A percentile compares a stretch with the other conserved stretches of the same genome.
Evolutionary conservation across 1,284 basidiomycete species (phyloP).

Genomic region (Cutaneotrichosporon dermatis): DNA sequence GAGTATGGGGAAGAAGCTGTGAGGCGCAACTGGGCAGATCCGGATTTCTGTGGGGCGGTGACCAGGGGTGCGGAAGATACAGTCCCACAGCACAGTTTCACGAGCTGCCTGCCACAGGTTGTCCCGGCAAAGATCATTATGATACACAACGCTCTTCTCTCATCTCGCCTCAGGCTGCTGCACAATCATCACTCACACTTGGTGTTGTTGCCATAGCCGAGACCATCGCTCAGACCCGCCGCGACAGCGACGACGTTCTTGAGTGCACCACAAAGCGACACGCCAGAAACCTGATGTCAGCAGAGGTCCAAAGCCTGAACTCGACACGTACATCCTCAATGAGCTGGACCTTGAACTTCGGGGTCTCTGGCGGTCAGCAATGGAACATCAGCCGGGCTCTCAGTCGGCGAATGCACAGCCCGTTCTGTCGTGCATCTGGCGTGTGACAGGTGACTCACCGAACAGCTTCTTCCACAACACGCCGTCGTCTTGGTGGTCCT

Average conservation of each 20-base stretch:
- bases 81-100: too few species aligned
- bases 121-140: too few species aligned
- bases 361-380: slow-evolving; percentile 40
- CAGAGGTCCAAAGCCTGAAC: too few species aligned
- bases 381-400: neutral
- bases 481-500: slow-evolving; percentile 40
- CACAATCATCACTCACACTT: slow-evolving; percentile 46
- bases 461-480: slow-evolving; percentile 53
- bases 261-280: slow-evolving; percentile 56
- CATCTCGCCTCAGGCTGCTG: too few species aligned
- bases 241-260: slow-evolving; percentile 59
- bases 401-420: too few species aligned
- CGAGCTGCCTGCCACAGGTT: too few species aligned
- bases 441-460: slow-evolving; percentile 22
- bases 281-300: slow-evolving; percentile 33
- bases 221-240: slow-evolving; percentile 56
- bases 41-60: too few species aligned
- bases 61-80: too few species aligned
- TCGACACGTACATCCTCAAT: slow-evolving; percentile 51
- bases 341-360: slow-evolving; percentile 54
- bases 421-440: neutral
- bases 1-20: too few species aligned
- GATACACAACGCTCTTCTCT: neutral
- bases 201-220: slow-evolving; percentile 57
- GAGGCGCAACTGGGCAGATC: too few species aligned